Evolutionary conservation across 345 rosid genomes (phyloP).

Genomic region (Gossypium raimondii): DNA sequence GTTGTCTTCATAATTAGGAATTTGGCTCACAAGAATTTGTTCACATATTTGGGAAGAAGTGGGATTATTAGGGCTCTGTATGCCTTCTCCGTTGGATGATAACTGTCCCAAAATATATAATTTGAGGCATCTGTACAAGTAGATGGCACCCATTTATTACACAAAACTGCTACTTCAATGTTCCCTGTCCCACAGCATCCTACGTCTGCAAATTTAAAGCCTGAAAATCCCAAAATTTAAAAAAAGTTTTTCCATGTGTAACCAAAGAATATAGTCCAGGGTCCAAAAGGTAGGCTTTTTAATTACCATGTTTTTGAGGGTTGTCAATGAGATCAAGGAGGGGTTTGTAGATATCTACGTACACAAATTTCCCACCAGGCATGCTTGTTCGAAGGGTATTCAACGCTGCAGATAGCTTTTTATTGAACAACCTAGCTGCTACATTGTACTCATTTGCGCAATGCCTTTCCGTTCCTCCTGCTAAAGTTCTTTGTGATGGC

Average conservation of each 20-base stretch:
- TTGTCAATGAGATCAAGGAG: conserved; percentile 46
- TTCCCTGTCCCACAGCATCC: conserved; percentile 60
- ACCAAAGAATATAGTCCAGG: too few relatives aligned
- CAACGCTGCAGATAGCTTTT: conserved; percentile 27
- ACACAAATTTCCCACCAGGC: conserved; percentile 31
- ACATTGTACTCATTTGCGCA: conserved; percentile 32
- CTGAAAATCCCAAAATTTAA: conserved; percentile 5
- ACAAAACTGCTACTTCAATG: conserved; percentile 38
- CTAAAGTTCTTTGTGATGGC: conserved; percentile 39
- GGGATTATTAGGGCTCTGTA: conserved; percentile 28
- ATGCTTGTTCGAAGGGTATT: conserved; percentile 30
- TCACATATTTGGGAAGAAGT: conserved; percentile 10
- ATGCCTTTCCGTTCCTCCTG: conserved; percentile 21
- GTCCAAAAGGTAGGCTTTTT: neutral
- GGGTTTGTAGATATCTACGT: conserved; percentile 48
- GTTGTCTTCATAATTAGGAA: too few relatives aligned
- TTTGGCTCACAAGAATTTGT: too few relatives aligned
- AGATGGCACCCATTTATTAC: conserved; percentile 30
- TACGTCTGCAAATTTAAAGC: conserved; percentile 34
- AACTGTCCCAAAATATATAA: conserved; percentile 69
- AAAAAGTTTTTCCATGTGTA: neutral
- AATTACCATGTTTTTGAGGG: conserved; percentile 47
- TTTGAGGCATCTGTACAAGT: conserved; percentile 37
- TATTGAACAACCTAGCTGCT: conserved; percentile 40
- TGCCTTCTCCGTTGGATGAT: conserved; percentile 62